phyloP scores from a whole-genome alignment of 768 basidiomycete species.

The Mycena pura region DNA sequence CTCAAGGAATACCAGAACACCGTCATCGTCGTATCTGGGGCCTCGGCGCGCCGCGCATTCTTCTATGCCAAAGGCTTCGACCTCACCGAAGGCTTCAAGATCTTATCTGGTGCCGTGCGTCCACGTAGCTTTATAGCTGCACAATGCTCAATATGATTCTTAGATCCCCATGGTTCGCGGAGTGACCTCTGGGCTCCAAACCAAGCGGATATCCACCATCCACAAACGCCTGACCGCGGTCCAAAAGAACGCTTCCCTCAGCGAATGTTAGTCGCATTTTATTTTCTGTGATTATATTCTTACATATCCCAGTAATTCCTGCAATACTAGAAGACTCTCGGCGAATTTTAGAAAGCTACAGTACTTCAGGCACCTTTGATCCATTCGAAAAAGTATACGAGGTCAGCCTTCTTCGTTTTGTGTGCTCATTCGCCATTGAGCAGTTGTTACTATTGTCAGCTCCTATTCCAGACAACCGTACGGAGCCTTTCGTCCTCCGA shows the following conservation, averaged over 20 bases:
- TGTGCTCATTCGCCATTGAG: slow-evolving; percentile 14
- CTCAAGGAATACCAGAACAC: slow-evolving; percentile 56
- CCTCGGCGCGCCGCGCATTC: slow-evolving; percentile 70
- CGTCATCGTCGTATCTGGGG: slow-evolving; percentile 80
- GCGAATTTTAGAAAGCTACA: slow-evolving; percentile 69
- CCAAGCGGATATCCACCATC: slow-evolving; percentile 65
- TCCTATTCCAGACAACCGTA: slow-evolving; percentile 77
- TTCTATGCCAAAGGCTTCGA: slow-evolving; percentile 75
- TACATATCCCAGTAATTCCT: slow-evolving; percentile 60
- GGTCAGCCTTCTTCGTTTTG: slow-evolving; percentile 44
- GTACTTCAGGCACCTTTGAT: slow-evolving; percentile 66
- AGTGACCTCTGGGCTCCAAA: slow-evolving; percentile 74
- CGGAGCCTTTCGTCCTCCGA: slow-evolving; percentile 72
- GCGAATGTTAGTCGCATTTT: slow-evolving; percentile 54
- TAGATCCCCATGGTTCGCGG: slow-evolving; percentile 81
- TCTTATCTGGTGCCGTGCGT: slow-evolving; percentile 79
- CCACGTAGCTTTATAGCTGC: slow-evolving; percentile 17
- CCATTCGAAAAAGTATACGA: slow-evolving; percentile 77
- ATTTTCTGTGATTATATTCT: slow-evolving; percentile 17
- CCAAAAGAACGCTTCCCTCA: slow-evolving; percentile 68
- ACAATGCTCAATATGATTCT: slow-evolving; percentile 29
- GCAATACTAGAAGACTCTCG: slow-evolving; percentile 69
- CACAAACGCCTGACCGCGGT: slow-evolving; percentile 72
- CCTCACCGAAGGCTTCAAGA: slow-evolving; percentile 80
- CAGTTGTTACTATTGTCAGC: slow-evolving; percentile 42